Evolutionary conservation across 768 basidiomycete genomes (phyloP), one percentile per base, ranked within the genome.

Genomic region (Rhodocollybia butyracea): DNA sequence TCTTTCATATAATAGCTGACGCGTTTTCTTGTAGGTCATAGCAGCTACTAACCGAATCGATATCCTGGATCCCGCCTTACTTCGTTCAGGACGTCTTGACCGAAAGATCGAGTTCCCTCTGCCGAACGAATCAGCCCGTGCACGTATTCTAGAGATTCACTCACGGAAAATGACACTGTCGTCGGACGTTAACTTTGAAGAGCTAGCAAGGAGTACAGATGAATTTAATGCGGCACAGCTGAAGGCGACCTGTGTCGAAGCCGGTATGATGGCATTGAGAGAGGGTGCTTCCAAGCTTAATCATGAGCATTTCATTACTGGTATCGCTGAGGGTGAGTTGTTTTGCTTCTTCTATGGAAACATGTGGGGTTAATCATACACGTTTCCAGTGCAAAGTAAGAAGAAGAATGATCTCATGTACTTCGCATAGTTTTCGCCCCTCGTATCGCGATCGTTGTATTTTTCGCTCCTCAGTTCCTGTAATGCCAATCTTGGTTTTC

Each of bases 381-480:
- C 60, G 60, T 46, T 57, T 68, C 48, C 71, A 98, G 88, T 98
- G 55, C 96, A 98, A 82, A 93, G 92, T 73, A 95, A 98, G 86
- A 99, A 99, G 85, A 98, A 98, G 85, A 98, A 98, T 67, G 88
- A 92, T 66, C 85, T 98, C 67, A 86, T 92, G 83, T 94, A 94
- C 76, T 94, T 93, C 71, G 91, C 91, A 46, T 94, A 88, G 75
- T 56, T 55, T 59, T 36, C 22, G 36, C 19, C n/a, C 38, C 22
- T 27, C 40, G 26, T 51, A 38, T 38, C 24, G 32, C 38, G 31
- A 51, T 34, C 38, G 41, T 10, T 29, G n/a, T 40, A 36, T 22
- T 52, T 29, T 22, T 41, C 12, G 38, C n/a, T n/a, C n/a, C n/a
- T n/a, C n/a, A n/a, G n/a, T n/a, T n/a, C n/a, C n/a, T n/a, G n/a